Evolutionary conservation across 441 rosid genomes (phyloP).

Genomic region (Croton laevigatus): DNA sequence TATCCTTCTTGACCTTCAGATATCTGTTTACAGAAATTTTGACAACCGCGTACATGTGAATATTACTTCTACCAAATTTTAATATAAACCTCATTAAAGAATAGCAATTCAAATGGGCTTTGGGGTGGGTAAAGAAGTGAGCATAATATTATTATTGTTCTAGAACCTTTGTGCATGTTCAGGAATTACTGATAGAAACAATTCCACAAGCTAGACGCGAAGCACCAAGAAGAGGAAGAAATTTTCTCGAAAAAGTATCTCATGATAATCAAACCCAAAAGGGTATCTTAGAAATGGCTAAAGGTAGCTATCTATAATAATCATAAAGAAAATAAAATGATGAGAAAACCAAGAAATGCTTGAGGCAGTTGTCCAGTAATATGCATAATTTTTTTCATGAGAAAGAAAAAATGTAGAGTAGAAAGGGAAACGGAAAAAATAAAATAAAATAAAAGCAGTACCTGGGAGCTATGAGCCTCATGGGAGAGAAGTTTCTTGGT

Average conservation of each 20-base stretch:
- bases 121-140: not conserved
- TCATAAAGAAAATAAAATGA: too few relatives aligned
- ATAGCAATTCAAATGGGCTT: slow-evolving; percentile 4
- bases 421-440: slow-evolving; percentile 18
- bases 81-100: slow-evolving; percentile 10
- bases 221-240: not conserved
- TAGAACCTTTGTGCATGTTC: not conserved
- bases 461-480: slow-evolving; percentile 55
- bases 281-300: not conserved
- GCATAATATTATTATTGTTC: not conserved
- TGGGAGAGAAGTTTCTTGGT: slow-evolving; percentile 41
- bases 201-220: not conserved
- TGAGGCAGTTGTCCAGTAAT: slow-evolving; percentile 2
- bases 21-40: slow-evolving; percentile 40
- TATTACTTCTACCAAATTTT: slow-evolving; percentile 14
- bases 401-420: slow-evolving; percentile 12
- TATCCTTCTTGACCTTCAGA: slow-evolving; percentile 34
- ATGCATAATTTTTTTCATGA: not conserved
- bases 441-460: slow-evolving; percentile 16
- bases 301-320: too few relatives aligned
- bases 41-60: slow-evolving; percentile 23
- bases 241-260: not conserved
- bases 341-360: not conserved
- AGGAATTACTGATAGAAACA: not conserved
- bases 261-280: not conserved